Percentiles rank a stretch among this genome's conserved stretches.
phyloP scores from a whole-genome alignment of 371 early-diverging fungal genomes.

The Apophysomyces sp. region DNA sequence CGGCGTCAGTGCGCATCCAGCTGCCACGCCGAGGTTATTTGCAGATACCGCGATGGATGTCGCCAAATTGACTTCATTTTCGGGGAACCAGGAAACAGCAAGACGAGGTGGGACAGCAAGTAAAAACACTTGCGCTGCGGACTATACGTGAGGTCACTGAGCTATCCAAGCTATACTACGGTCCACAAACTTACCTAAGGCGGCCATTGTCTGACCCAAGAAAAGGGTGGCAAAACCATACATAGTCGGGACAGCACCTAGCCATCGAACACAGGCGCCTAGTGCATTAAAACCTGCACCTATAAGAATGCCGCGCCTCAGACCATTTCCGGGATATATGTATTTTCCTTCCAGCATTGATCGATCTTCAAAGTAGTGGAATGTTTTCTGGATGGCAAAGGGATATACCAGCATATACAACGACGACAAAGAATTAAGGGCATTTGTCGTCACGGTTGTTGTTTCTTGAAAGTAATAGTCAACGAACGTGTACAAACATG shows the following conservation, averaged over 20 bases:
- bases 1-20: constrained; percentile 51
- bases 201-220: constrained; percentile 51
- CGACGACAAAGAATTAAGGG: constrained; percentile 46
- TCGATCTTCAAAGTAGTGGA: constrained; percentile 43
- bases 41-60: constrained; percentile 52
- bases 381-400: constrained; percentile 41
- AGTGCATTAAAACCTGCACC: constrained; percentile 46
- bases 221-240: constrained; percentile 34
- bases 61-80: constrained; percentile 42
- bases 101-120: constrained; percentile 51
- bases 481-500: constrained; percentile 50
- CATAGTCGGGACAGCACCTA: constrained; percentile 39
- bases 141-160: neutral
- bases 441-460: constrained; percentile 29
- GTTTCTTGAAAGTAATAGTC: constrained; percentile 38
- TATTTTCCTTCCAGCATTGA: neutral
- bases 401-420: constrained; percentile 55
- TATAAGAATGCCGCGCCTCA: constrained; percentile 43
- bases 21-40: constrained; percentile 52
- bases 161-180: neutral
- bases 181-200: constrained; percentile 28
- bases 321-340: constrained; percentile 30
- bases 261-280: constrained; percentile 39
- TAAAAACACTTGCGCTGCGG: constrained; percentile 49
- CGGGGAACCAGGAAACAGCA: constrained; percentile 53